These are phyloP conservation scores for Ichthyophthirius multifiliis DNA, from an alignment of 169 alveolate species.

Conservation along the genomic window DNA sequence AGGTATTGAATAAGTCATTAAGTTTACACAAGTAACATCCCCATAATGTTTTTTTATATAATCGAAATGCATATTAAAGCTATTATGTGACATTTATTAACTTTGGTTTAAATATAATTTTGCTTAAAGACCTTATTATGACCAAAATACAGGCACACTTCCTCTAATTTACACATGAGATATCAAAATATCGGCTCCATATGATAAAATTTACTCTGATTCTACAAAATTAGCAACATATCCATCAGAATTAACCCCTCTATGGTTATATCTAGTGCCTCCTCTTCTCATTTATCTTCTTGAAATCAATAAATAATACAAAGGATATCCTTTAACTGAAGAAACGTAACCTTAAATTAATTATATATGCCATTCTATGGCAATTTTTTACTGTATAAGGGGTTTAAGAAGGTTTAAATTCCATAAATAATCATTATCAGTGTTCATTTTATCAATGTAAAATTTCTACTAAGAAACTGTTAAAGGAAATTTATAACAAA, in stretches of 20 bases:
- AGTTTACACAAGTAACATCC: constrained; percentile 47
- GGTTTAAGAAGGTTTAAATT: constrained; percentile 45
- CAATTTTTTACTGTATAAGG: constrained; percentile 2
- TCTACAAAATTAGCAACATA: constrained; percentile 78
- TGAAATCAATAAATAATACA: constrained; percentile 43
- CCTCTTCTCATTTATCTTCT: constrained; percentile 50
- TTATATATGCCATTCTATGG: constrained; percentile 19
- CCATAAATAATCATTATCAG: constrained; percentile 37
- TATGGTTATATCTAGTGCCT: constrained; percentile 79
- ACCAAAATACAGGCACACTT: constrained; percentile 80
- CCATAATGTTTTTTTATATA: constrained; percentile 44
- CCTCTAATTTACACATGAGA: constrained; percentile 73
- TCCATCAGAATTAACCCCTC: constrained; percentile 80
- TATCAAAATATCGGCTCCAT: constrained; percentile 33
- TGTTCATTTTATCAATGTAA: not conserved
- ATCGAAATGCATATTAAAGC: constrained; percentile 50
- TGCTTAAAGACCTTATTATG: constrained; percentile 51
- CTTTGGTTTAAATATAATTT: constrained; percentile 47
- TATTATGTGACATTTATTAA: constrained; percentile 44
- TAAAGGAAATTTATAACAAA: not conserved
- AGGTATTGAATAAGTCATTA: constrained; percentile 52
- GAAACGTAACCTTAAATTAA: constrained; percentile 21
- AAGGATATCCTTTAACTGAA: not conserved
- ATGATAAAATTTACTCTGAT: constrained; percentile 66
- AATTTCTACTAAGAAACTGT: not conserved